phyloP scores from a whole-genome alignment of 2,329 filamentous ascomycete genomes.

The Zymoseptoria ardabiliae region DNA sequence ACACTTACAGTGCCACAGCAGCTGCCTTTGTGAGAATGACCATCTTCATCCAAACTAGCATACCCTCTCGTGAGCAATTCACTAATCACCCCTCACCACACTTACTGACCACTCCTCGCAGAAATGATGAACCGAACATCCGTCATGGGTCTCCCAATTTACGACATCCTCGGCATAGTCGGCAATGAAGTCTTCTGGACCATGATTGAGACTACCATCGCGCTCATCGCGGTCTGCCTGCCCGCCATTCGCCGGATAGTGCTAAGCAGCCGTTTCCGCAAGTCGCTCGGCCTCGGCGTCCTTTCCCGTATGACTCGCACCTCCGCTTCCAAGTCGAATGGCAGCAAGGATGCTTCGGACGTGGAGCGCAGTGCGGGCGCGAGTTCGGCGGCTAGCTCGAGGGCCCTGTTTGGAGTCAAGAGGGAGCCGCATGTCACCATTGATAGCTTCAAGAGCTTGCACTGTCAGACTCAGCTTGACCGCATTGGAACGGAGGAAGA shows the following conservation, averaged over 20 bases:
- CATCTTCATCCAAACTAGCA: slow-evolving; percentile 10
- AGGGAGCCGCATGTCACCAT: neutral
- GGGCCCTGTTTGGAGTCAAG: neutral
- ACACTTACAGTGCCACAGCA: slow-evolving; percentile 3
- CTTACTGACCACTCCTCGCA: neutral
- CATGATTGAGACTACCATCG: slow-evolving; percentile 10
- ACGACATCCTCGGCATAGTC: slow-evolving; percentile 14
- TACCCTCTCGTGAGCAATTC: slow-evolving; percentile 1
- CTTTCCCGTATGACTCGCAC: slow-evolving; percentile 2
- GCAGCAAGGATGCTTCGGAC: neutral
- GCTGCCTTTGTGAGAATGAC: slow-evolving; percentile 12
- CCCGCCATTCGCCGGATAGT: slow-evolving; percentile 7
- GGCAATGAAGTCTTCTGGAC: slow-evolving; percentile 12
- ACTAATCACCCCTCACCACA: neutral
- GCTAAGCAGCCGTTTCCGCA: slow-evolving; percentile 5
- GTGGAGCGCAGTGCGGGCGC: neutral
- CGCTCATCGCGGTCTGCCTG: slow-evolving; percentile 10
- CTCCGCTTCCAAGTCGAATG: neutral
- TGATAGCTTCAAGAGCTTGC: neutral
- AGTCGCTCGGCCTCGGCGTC: slow-evolving; percentile 1
- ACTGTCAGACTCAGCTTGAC: neutral
- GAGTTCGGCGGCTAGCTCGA: neutral
- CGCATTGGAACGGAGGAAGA: neutral
- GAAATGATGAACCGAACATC: slow-evolving; percentile 8
- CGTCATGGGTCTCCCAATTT: slow-evolving; percentile 7